A percentile compares a stretch with the other conserved stretches of the same genome.
Conservation (phyloP, 495 filamentous ascomycete genomes). For the Xylaria flabelliformis region DNA sequence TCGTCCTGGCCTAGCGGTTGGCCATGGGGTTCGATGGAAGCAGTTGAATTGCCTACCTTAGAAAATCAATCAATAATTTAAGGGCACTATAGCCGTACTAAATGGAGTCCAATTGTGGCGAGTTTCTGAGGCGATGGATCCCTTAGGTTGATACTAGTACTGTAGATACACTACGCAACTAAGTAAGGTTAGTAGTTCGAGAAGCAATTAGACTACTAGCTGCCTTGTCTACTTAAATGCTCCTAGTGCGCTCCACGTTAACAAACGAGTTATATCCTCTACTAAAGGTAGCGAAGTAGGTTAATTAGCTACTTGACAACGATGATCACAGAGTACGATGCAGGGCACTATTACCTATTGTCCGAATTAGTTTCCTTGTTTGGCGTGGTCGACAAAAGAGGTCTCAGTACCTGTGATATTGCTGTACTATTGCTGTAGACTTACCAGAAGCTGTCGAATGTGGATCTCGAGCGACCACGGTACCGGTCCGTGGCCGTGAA, state of each 20-base stretch:
- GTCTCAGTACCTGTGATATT: background rate
- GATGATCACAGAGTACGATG: background rate
- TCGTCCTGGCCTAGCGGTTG: background rate
- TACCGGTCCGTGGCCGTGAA: constrained; percentile 4
- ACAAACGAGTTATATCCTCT: background rate
- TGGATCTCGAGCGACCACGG: constrained; percentile 11
- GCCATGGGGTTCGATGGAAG: background rate
- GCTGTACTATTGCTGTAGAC: background rate
- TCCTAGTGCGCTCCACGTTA: background rate
- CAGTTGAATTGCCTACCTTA: background rate
- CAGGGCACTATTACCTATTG: background rate
- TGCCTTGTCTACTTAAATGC: background rate
- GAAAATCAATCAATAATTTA: background rate
- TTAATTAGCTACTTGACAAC: background rate
- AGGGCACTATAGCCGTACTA: background rate
- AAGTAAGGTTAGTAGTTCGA: background rate
- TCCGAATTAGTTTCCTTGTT: constrained; percentile 5
- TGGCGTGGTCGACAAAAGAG: background rate
- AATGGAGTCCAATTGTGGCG: background rate
- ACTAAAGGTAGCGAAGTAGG: background rate
- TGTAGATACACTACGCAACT: background rate
- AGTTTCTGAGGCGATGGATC: background rate
- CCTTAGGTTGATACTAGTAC: background rate
- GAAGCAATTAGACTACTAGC: constrained; percentile 6
- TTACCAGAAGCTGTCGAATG: background rate